Evolutionary conservation across 805 yeast species (phyloP), one percentile per base, ranked within the genome.

Genomic region (Candida maris): DNA sequence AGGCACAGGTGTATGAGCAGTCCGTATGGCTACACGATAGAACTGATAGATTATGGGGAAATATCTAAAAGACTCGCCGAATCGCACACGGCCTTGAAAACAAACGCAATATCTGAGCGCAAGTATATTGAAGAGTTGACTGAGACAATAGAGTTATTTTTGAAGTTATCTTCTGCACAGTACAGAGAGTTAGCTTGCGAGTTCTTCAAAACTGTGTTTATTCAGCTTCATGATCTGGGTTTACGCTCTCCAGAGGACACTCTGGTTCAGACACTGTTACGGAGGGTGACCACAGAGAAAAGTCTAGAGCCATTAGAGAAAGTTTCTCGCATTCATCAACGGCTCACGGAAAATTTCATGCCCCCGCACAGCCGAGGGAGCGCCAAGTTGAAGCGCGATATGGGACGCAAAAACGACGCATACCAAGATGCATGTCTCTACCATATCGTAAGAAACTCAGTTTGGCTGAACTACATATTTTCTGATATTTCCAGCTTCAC

Each of bases 151-250:
- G 36, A 38, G 25, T 15, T 18, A 9, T 35, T 42, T 17, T 17
- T 42, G 14, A 27, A 21, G n/a, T 27, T 32, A 6, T 18, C 32
- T 15, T 18, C 33, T 4, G 21, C 8, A 13, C 38, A 34, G 7
- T 35, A 35, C 26, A 23, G 37, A 12, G 18, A 12, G 3, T 29
- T 42, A n/a, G 18, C 37, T 2, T 35, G 39, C 31, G 32, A 27
- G 9, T 31, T 46, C 6, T 46, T 41, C 36, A 37, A 32, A 23
- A 16, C 32, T 6, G 27, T 49, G 3, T 53, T 44, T 26, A 26
- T 35, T 5, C 56, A 52, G 27, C 33, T 49, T 8, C 44, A 44
- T 38, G 38, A 35, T 12, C 35, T 42, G 15, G 29, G 30, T 22
- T 25, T 49, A 7, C 15, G 34, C 6, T 13, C 38, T 3, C 31